phyloP scores from a whole-genome alignment of 1,139 yeast genomes.

The Debaryomyces psychrophilus region DNA sequence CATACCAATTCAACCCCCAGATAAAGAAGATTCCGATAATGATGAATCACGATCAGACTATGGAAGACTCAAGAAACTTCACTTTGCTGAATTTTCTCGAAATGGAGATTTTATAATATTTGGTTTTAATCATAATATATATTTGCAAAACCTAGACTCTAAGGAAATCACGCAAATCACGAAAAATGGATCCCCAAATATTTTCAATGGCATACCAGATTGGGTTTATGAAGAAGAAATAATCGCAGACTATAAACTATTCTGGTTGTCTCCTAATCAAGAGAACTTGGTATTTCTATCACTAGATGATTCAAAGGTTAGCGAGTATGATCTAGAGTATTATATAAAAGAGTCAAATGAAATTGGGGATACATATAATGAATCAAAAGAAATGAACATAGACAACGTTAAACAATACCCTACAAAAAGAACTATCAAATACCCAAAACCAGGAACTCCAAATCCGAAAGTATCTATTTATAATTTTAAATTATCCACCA shows the following conservation, averaged over 20 bases:
- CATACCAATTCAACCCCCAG: slow-evolving; percentile 31
- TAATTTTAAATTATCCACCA: slow-evolving; percentile 42
- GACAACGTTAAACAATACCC: slow-evolving; percentile 59
- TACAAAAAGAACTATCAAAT: slow-evolving; percentile 52
- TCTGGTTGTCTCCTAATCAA: slow-evolving; percentile 91
- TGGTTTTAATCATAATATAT: slow-evolving; percentile 42
- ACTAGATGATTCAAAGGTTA: slow-evolving; percentile 74
- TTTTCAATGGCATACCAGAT: slow-evolving; percentile 89
- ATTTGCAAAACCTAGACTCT: slow-evolving; percentile 39
- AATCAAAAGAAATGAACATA: slow-evolving; percentile 18
- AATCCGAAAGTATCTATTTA: slow-evolving; percentile 64
- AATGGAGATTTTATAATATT: slow-evolving; percentile 38
- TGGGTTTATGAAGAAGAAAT: slow-evolving; percentile 99
- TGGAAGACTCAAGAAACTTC: slow-evolving; percentile 32
- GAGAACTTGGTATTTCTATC: slow-evolving; percentile 62
- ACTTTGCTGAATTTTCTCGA: slow-evolving; percentile 49
- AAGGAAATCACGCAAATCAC: slow-evolving; percentile 52
- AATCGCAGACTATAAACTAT: slow-evolving; percentile 57
- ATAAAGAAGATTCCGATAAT: slow-evolving; percentile 6
- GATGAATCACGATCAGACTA: slow-evolving; percentile 7
- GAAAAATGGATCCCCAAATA: slow-evolving; percentile 60
- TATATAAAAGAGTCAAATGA: slow-evolving; percentile 49
- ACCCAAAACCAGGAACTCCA: slow-evolving; percentile 85
- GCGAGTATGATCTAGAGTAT: slow-evolving; percentile 63
- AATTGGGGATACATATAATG: slow-evolving; percentile 30